Evolutionary conservation across 768 basidiomycete species (phyloP), one percentile per base, ranked within the genome.

Genomic region (Botryobasidium botryosum): DNA sequence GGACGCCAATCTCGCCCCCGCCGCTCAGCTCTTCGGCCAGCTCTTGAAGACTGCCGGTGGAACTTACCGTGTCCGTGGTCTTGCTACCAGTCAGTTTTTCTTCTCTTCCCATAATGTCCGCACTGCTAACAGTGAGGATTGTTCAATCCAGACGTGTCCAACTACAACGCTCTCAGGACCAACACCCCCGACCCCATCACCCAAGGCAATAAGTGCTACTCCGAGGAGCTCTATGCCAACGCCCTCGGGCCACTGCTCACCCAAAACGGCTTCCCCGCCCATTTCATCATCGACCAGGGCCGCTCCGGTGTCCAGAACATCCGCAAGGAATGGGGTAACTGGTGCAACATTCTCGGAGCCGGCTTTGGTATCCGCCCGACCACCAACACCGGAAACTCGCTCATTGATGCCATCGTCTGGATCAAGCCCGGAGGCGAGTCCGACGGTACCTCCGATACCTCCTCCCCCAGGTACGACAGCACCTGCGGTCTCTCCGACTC

Each of bases 311-410:
- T 66, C 17, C 74, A 77, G 62, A 69, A 72, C 62, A 64, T 77
- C 59, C 71, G 75, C 43, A 56, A 64, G 21, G 57, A 62, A 50
- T 76, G 75, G 74, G 75, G 74, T 52, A 70, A 77, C 61, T 78
- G 72, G 71, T 75, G 75, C 67, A 78, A 78, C 56, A 70, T 78
- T 55, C 68, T 69, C 53, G 67, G 68, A 52, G 70, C 75, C 44
- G 76, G 75, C 46, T 77, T 75, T 57, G 75, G 75, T 46, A 67
- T 62, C 36, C 73, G 63, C 44, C 74, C 74, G 26, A 75, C 75
- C 31, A 62, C 62, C 44, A 68, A 61, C 65, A 75, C 74, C 18
- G 69, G 70, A 29, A 67, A 65, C 36, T 57, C 63, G 40, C 62
- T 69, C 52, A 70, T 76, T 49, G 75, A 77, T 54, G 60, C 74